A percentile compares a stretch with the other conserved stretches of the same genome.
phyloP scores from a whole-genome alignment of 768 basidiomycete species.

The Phlegmacium glaucopus region DNA sequence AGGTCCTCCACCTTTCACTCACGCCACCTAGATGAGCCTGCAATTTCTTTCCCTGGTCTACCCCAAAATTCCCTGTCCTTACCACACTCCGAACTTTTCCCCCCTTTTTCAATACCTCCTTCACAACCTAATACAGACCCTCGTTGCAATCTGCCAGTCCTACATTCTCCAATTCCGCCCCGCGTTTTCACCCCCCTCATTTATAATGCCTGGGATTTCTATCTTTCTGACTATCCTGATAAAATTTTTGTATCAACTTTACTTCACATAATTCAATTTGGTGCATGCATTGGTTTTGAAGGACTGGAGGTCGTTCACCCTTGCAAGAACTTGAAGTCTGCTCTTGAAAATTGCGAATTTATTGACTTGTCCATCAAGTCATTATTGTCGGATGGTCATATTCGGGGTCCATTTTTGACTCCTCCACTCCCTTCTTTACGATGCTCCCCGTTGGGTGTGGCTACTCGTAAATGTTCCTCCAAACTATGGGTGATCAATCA shows the following conservation, averaged over 20 bases:
- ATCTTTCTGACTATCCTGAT: conserved; percentile 26
- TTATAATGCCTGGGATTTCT: conserved; percentile 16
- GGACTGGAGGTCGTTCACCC: conserved; percentile 7
- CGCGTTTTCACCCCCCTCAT: conserved; percentile 13
- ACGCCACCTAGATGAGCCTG: neutral
- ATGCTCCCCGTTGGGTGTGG: conserved; percentile 22
- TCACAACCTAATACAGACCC: conserved; percentile 22
- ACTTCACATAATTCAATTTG: conserved; percentile 23
- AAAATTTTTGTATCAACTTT: conserved; percentile 19
- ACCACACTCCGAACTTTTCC: neutral
- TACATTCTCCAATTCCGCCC: neutral
- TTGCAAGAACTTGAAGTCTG: conserved; percentile 24
- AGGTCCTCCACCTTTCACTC: neutral
- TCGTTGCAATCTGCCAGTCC: conserved; percentile 11
- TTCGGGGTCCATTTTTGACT: conserved; percentile 17
- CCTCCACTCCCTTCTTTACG: conserved; percentile 17
- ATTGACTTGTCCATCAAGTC: conserved; percentile 2
- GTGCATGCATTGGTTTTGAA: conserved; percentile 24
- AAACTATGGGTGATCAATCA: conserved; percentile 27
- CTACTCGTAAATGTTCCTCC: conserved; percentile 14
- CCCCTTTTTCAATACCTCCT: conserved; percentile 2
- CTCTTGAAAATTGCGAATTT: conserved; percentile 8
- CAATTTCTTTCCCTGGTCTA: neutral
- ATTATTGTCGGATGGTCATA: conserved; percentile 1
- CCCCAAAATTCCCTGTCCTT: conserved; percentile 7